Conservation (phyloP, 306 rosid species). For the Cucurbita moschata region DNA sequence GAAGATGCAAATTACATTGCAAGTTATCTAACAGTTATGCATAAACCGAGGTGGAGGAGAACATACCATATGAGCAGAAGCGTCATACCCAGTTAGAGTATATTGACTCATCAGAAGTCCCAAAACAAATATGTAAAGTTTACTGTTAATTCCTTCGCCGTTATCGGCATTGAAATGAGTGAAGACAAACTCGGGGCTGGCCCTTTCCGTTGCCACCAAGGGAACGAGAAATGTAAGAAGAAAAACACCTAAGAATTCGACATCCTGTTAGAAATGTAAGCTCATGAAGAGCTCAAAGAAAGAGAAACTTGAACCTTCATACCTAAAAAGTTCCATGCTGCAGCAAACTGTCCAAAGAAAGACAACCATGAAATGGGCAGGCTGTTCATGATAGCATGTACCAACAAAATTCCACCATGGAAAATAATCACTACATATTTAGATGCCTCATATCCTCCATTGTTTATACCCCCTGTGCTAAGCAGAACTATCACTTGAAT, state of each 20-base stretch:
- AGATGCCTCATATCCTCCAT: conserved; percentile 63
- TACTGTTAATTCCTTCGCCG: conserved; percentile 55
- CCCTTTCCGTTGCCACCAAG: conserved; percentile 60
- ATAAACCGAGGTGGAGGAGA: background rate
- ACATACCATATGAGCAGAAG: conserved; percentile 93
- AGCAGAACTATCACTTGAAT: conserved; percentile 87
- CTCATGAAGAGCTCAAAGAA: background rate
- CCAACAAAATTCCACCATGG: conserved; percentile 60
- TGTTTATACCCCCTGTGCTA: conserved; percentile 74
- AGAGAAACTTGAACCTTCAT: conserved; percentile 6
- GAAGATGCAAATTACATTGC: conserved; percentile 6
- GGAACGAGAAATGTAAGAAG: conserved; percentile 78
- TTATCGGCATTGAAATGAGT: conserved; percentile 82
- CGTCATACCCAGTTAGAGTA: conserved; percentile 81
- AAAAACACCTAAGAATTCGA: conserved; percentile 50
- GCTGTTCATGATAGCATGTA: conserved; percentile 71
- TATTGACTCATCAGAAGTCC: conserved; percentile 93
- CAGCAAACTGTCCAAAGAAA: conserved; percentile 79
- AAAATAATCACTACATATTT: conserved; percentile 57
- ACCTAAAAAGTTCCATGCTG: conserved; percentile 85
- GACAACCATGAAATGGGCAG: conserved; percentile 68
- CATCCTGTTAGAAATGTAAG: conserved; percentile 7
- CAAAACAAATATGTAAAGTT: conserved; percentile 62
- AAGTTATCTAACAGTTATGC: conserved; percentile 10
- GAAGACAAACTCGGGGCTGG: conserved; percentile 76